Evolutionary conservation across 1,139 yeast genomes (phyloP), one percentile per base, ranked within the genome.

Genomic region (Debaryomyces fabryi): DNA sequence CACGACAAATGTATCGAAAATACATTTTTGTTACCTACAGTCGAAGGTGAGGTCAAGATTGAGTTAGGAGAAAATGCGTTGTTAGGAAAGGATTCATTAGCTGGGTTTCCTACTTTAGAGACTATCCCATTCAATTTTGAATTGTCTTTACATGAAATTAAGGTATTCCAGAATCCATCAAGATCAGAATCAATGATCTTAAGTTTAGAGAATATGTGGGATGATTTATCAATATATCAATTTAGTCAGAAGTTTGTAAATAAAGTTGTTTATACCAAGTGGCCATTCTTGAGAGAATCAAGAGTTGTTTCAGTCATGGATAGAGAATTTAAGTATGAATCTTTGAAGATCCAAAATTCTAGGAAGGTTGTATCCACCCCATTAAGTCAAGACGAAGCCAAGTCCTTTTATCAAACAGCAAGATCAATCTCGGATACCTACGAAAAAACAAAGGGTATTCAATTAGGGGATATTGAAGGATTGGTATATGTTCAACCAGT

Each of bases 221-320:
- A 63, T 25, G 80, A 75, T 30, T 58, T 74, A 43, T 61, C 82
- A 0, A 79, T 78, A 45, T 77, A 77, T 40, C 87, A 78, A 49
- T 77, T 89, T 56, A 85, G 91, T 23, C 78, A 81, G 50, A 76
- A 82, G 56, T 79, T 78, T 51, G 60, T 86, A 47, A 84, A 82
- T 47, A 77, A 81, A 51, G 68, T 82, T 46, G 86, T 88, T 7
- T 91, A 85, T 63, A 81, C 88, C 15, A 83, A 85, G 57, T 93
- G 96, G 95, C 99, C 99, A 24, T 90, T 84, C 63, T 73, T 93
- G 56, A 79, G 85, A 55, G 98, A 93, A 67, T 88, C 92, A 20
- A 83, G 81, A 59, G 83, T 93, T 38, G 74, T 83, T 13, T 78
- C 81, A 36, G 81, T 93, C 6, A 68, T 77, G 42, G 93, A 88